Conservation (phyloP, 108 stramenopile species). For the Licmophora abbreviata region DNA sequence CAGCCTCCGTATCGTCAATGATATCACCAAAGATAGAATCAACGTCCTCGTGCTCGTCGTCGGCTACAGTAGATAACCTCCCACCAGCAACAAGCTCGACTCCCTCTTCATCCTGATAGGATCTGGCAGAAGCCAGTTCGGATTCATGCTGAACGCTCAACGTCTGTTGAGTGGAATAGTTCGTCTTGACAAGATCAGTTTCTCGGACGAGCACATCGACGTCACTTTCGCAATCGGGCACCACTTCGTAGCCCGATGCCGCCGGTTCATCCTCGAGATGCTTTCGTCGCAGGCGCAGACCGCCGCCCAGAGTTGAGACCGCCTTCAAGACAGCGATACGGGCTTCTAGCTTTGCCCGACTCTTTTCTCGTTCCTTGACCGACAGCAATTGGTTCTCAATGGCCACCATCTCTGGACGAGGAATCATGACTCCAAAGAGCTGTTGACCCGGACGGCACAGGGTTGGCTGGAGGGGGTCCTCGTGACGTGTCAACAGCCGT, state of each 20-base stretch:
- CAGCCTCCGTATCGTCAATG: background rate
- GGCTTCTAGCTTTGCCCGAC: background rate
- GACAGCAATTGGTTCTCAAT: background rate
- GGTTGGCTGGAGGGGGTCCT: background rate
- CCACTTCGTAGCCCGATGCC: too few relatives aligned
- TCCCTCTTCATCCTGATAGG: constrained; percentile 19
- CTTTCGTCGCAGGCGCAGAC: too few relatives aligned
- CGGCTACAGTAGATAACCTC: constrained; percentile 6
- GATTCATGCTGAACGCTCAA: too few relatives aligned
- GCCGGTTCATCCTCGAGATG: too few relatives aligned
- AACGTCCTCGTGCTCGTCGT: constrained; percentile 3
- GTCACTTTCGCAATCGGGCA: background rate
- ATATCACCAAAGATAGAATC: background rate
- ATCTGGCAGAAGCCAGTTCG: too few relatives aligned
- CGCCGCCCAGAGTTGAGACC: background rate
- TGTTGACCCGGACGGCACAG: constrained; percentile 8
- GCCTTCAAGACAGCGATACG: background rate
- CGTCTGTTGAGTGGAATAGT: constrained; percentile 7
- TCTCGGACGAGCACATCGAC: constrained; percentile 7
- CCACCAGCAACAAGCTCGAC: constrained; percentile 21
- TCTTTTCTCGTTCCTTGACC: background rate
- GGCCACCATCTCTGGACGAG: constrained; percentile 6
- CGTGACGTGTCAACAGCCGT: constrained; percentile 11
- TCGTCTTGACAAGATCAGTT: constrained; percentile 6
- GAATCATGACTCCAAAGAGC: constrained; percentile 9